A percentile compares a stretch with the other conserved stretches of the same genome.
phyloP scores from a whole-genome alignment of 306 rosid species.

The Pterocarpus macrocarpus region DNA sequence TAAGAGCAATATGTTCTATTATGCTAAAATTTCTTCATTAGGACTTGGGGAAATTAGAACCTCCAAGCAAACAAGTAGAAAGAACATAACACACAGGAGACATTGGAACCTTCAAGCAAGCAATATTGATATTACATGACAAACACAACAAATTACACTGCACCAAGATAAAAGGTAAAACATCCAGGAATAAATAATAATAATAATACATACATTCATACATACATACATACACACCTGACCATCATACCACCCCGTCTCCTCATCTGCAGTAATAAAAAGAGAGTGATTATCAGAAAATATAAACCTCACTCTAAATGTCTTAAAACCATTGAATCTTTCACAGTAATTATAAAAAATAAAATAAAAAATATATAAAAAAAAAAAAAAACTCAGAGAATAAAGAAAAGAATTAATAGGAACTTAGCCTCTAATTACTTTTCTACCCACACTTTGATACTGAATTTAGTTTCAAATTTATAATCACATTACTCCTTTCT shows the following conservation, averaged over 20 bases:
- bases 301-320: not conserved
- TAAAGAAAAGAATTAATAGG: not conserved
- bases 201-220: not conserved
- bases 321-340: not conserved
- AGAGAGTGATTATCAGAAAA: constrained; percentile 16
- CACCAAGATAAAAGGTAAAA: not conserved
- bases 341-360: not conserved
- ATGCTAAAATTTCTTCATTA: not conserved
- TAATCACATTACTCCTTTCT: no score
- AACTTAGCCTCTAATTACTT: not conserved
- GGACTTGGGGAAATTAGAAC: constrained; percentile 6
- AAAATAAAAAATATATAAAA: not conserved
- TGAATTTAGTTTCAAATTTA: no score
- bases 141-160: constrained; percentile 15
- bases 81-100: not conserved
- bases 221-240: constrained; percentile 59
- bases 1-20: not conserved
- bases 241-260: constrained; percentile 99
- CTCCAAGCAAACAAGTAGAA: constrained; percentile 7
- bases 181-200: not conserved
- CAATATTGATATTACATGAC: not conserved
- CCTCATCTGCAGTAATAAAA: constrained; percentile 76
- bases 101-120: constrained; percentile 8
- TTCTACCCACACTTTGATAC: not conserved
- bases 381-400: not conserved